Evolutionary conservation across 2,329 filamentous ascomycete genomes (phyloP).

Genomic region (Gaeumannomyces sp.): DNA sequence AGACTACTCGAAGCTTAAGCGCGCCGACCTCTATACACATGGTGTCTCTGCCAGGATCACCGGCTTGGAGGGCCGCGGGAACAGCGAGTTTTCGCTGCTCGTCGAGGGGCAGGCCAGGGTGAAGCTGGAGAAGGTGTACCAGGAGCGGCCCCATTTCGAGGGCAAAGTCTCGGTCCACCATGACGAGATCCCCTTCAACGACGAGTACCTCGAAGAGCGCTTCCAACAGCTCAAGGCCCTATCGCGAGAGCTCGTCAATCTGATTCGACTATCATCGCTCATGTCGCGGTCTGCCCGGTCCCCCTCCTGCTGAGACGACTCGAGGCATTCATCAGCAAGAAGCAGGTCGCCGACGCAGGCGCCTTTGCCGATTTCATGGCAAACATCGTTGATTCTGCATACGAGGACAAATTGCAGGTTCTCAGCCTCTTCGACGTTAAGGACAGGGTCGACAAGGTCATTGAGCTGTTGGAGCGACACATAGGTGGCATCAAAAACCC

Average conservation of each 20-base stretch:
- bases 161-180: constrained; percentile 62
- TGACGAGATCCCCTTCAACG: constrained; percentile 47
- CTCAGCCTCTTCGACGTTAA: constrained; percentile 75
- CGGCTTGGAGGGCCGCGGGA: constrained; percentile 68
- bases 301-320: constrained; percentile 81
- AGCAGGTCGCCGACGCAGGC: constrained; percentile 76
- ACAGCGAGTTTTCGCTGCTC: constrained; percentile 72
- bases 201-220: constrained; percentile 59
- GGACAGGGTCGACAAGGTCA: constrained; percentile 71
- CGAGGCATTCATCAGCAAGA: constrained; percentile 79
- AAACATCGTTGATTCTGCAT: constrained; percentile 78
- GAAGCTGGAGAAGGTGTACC: constrained; percentile 64
- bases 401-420: constrained; percentile 86
- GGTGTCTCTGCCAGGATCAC: constrained; percentile 76
- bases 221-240: constrained; percentile 79
- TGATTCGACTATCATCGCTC: constrained; percentile 80
- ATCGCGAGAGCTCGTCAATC: constrained; percentile 77
- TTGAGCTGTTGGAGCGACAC: constrained; percentile 77
- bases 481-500: constrained; percentile 79
- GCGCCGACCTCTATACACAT: constrained; percentile 69
- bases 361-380: constrained; percentile 93
- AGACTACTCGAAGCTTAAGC: constrained; percentile 47
- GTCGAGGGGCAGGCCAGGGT: constrained; percentile 82
- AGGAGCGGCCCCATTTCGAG: constrained; percentile 82
- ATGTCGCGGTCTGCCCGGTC: constrained; percentile 69